phyloP scores from a whole-genome alignment of 2,329 filamentous ascomycete genomes.

The Escovopsis sp. region DNA sequence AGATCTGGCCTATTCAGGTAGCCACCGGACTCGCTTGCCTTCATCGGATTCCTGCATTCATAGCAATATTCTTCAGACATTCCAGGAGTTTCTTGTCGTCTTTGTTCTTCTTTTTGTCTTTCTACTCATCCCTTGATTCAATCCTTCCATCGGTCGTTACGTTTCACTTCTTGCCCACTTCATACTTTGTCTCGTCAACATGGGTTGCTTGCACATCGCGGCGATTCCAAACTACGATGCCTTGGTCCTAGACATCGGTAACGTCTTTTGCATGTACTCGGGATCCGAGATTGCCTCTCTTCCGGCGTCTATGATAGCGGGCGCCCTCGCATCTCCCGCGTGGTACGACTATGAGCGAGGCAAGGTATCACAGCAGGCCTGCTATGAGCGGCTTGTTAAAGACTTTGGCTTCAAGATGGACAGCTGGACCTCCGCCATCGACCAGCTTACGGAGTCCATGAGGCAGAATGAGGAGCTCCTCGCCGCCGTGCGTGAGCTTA shows the following conservation, averaged over 20 bases:
- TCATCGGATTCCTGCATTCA: too few species aligned
- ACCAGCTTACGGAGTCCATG: background rate
- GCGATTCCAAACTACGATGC: background rate
- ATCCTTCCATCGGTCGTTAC: too few species aligned
- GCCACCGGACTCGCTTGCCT: too few species aligned
- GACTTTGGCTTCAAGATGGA: background rate
- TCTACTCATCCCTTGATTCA: too few species aligned
- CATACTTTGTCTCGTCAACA: too few species aligned
- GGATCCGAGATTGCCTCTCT: background rate
- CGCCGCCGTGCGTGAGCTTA: background rate
- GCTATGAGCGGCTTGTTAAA: background rate
- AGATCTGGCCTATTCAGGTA: too few species aligned
- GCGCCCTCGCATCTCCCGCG: background rate
- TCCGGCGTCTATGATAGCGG: background rate
- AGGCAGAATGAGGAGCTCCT: background rate
- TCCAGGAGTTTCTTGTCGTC: too few species aligned
- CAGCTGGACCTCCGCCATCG: background rate
- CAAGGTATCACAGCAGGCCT: conserved; percentile 1
- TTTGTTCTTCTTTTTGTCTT: too few species aligned
- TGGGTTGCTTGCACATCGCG: background rate
- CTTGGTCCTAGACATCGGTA: background rate
- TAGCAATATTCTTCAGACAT: too few species aligned
- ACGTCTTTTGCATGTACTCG: background rate
- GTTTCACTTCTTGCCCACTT: too few species aligned
- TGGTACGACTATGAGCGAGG: conserved; percentile 4